Percentiles rank a stretch among this genome's conserved stretches.
These are phyloP conservation scores for Coemansia sp. DNA, from an alignment of 192 early-diverging fungal species.

Conservation along the genomic window DNA sequence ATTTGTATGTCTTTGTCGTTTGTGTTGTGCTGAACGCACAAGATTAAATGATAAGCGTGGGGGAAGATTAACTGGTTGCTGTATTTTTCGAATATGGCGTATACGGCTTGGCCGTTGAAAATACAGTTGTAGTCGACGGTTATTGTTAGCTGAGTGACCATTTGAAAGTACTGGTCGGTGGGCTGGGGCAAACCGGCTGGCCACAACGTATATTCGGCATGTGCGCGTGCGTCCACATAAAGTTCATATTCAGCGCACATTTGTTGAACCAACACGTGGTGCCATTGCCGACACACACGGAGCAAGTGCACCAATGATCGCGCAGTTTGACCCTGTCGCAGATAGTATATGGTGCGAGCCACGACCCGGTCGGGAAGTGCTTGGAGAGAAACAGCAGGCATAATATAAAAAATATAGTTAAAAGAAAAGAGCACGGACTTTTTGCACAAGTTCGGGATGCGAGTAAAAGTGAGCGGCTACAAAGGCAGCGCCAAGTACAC, in stretches of 20 bases:
- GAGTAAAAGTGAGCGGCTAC: background rate
- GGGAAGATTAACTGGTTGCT: background rate
- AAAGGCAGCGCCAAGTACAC: background rate
- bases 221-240: background rate
- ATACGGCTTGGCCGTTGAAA: slow-evolving; percentile 19
- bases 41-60: background rate
- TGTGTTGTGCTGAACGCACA: background rate
- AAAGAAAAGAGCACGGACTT: background rate
- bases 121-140: slow-evolving; percentile 17
- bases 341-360: background rate
- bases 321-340: background rate
- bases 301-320: background rate
- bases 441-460: background rate
- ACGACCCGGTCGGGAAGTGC: background rate
- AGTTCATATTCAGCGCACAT: background rate
- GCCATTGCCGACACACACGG: background rate
- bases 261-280: background rate
- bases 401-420: background rate
- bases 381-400: background rate
- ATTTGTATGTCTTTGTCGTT: background rate
- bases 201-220: slow-evolving; percentile 2
- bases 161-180: background rate
- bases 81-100: background rate
- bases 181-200: slow-evolving; percentile 7
- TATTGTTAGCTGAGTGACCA: slow-evolving; percentile 2